These are phyloP conservation scores for Wickerhamiella lipophila DNA, from an alignment of 805 yeast species.

Conservation along the genomic window DNA sequence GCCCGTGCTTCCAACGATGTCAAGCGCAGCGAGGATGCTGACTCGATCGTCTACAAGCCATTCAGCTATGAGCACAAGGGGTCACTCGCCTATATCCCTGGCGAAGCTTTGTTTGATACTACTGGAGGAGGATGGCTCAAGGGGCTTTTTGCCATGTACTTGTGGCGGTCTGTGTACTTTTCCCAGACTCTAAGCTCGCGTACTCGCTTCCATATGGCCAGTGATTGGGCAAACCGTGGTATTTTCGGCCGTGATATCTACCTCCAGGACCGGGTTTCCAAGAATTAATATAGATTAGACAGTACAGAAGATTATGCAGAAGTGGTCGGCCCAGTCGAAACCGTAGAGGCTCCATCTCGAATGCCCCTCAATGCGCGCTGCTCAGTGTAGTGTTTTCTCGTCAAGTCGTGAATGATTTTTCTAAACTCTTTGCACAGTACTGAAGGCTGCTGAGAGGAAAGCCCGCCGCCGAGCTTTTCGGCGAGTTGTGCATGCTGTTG, in stretches of 20 bases:
- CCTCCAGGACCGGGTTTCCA: constrained; percentile 17
- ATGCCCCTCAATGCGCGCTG: constrained; percentile 18
- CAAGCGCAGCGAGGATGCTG: constrained; percentile 31
- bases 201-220: constrained; percentile 47
- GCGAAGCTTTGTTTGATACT: constrained; percentile 60
- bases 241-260: constrained; percentile 29
- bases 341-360: neutral
- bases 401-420: constrained; percentile 24
- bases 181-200: constrained; percentile 54
- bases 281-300: neutral
- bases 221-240: constrained; percentile 55
- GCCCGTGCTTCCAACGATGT: constrained; percentile 36
- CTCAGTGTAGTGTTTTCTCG: constrained; percentile 23
- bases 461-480: constrained; percentile 17
- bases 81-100: constrained; percentile 55
- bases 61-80: constrained; percentile 54
- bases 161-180: constrained; percentile 61
- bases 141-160: constrained; percentile 56
- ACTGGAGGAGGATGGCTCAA: constrained; percentile 50
- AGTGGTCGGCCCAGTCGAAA: neutral
- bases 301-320: neutral
- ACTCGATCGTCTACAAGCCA: constrained; percentile 43
- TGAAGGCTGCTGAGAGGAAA: constrained; percentile 15
- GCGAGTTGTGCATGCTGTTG: neutral
- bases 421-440: constrained; percentile 28